Evolutionary conservation across 495 filamentous ascomycete species (phyloP).

Genomic region (Trichoderma asperelloides): DNA sequence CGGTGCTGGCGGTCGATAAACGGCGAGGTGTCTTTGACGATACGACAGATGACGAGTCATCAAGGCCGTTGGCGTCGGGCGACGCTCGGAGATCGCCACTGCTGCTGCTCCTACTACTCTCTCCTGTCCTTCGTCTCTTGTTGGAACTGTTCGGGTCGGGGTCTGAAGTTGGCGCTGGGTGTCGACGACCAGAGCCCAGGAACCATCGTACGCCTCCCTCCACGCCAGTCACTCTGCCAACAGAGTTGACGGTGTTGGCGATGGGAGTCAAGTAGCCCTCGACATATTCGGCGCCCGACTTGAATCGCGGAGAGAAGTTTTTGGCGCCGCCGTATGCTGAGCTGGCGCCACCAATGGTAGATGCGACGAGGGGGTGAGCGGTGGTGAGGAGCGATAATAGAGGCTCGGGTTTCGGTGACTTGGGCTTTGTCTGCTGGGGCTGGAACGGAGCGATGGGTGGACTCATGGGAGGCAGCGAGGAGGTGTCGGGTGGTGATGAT

Average conservation of each 20-base stretch:
- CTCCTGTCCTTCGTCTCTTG: slow-evolving; percentile 58
- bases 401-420: slow-evolving; percentile 50
- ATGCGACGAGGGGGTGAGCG: slow-evolving; percentile 67
- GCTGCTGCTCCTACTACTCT: slow-evolving; percentile 10
- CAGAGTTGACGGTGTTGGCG: slow-evolving; percentile 70
- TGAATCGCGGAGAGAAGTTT: slow-evolving; percentile 77
- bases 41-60: neutral
- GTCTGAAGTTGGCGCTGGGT: slow-evolving; percentile 31
- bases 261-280: slow-evolving; percentile 78
- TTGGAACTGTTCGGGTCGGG: slow-evolving; percentile 38
- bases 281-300: slow-evolving; percentile 73
- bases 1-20: slow-evolving; percentile 37
- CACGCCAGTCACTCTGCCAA: slow-evolving; percentile 73
- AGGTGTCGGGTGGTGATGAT: slow-evolving; percentile 42
- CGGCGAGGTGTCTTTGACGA: slow-evolving; percentile 19
- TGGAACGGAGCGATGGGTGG: slow-evolving; percentile 18
- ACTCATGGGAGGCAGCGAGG: slow-evolving; percentile 27
- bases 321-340: slow-evolving; percentile 77
- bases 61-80: neutral
- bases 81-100: slow-evolving; percentile 13
- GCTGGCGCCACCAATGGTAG: slow-evolving; percentile 70
- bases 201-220: slow-evolving; percentile 77
- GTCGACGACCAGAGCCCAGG: slow-evolving; percentile 35
- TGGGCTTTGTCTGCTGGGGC: slow-evolving; percentile 16
- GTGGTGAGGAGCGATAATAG: slow-evolving; percentile 72